Percentiles rank a stretch among this genome's conserved stretches.
Evolutionary conservation across 1,139 yeast genomes (phyloP).

Genomic region (Trichomonascaceae sp.): DNA sequence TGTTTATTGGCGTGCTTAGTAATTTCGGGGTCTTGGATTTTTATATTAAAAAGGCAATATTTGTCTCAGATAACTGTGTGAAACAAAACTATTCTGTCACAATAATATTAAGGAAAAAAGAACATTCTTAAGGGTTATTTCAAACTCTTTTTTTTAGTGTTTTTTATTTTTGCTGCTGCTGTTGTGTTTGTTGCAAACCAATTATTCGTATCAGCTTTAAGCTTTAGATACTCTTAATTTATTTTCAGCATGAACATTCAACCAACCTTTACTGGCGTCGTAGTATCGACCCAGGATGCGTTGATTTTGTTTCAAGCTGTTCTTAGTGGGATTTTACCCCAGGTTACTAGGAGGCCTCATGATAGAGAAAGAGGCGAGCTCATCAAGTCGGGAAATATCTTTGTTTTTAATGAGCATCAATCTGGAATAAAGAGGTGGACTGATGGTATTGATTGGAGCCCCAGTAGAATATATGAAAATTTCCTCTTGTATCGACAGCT

Average conservation of each 20-base stretch:
- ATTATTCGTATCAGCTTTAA: background rate
- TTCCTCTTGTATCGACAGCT: slow-evolving; percentile 77
- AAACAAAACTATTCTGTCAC: background rate
- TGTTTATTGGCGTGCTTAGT: background rate
- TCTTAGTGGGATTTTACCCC: slow-evolving; percentile 51
- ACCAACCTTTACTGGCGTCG: slow-evolving; percentile 74
- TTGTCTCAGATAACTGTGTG: background rate
- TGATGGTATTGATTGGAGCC: slow-evolving; percentile 90
- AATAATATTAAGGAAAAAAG: background rate
- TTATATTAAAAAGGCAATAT: background rate
- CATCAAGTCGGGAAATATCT: slow-evolving; percentile 72
- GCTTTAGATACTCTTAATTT: background rate
- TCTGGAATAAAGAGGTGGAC: slow-evolving; percentile 92
- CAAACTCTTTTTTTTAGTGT: slow-evolving; percentile 4
- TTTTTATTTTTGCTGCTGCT: too few relatives aligned
- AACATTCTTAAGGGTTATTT: background rate
- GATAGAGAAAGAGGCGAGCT: slow-evolving; percentile 65
- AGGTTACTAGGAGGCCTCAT: slow-evolving; percentile 76
- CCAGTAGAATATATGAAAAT: slow-evolving; percentile 77
- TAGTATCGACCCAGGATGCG: slow-evolving; percentile 80
- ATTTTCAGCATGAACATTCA: slow-evolving; percentile 24
- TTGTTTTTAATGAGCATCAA: slow-evolving; percentile 75
- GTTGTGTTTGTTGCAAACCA: background rate
- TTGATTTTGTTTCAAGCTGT: slow-evolving; percentile 75
- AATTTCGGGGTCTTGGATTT: background rate